Evolutionary conservation across 208 protist species (phyloP).

Genomic region (Crithidia sp.): DNA sequence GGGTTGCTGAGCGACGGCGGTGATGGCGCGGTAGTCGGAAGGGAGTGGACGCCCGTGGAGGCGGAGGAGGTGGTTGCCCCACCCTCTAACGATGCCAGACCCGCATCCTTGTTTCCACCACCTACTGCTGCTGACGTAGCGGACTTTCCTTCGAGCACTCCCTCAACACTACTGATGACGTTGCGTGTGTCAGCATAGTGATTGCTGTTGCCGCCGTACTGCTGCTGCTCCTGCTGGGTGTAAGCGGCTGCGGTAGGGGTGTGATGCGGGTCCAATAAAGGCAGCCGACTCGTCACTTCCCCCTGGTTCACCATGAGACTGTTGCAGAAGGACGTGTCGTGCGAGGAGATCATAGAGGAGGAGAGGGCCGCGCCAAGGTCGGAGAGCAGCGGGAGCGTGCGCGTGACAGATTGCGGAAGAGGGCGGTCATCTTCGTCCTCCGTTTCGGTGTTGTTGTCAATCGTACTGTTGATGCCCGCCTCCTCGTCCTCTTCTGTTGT

Average conservation of each 20-base stretch:
- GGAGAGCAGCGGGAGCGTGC: background rate
- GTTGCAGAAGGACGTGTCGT: constrained; percentile 24
- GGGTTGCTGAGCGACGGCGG: no score
- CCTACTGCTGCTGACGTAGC: no score
- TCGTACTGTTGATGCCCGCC: background rate
- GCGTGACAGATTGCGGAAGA: background rate
- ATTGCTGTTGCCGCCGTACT: no score
- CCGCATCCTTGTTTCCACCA: no score
- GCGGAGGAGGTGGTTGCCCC: no score
- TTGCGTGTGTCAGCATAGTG: no score
- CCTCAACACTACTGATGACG: no score
- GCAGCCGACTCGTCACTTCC: background rate
- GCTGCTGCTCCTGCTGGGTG: background rate
- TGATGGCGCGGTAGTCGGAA: no score
- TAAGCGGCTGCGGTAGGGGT: no score
- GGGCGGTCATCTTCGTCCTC: background rate
- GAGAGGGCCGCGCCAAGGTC: constrained; percentile 5
- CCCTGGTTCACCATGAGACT: constrained; percentile 15
- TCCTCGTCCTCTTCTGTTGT: background rate
- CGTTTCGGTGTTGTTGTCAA: background rate
- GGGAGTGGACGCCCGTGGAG: no score
- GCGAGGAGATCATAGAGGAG: constrained; percentile 33
- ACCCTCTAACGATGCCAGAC: no score
- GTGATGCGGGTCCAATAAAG: background rate
- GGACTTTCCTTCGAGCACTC: no score